Evolutionary conservation across 768 basidiomycete genomes (phyloP), one percentile per base, ranked within the genome.

Genomic region (Lactifluus rugatus): DNA sequence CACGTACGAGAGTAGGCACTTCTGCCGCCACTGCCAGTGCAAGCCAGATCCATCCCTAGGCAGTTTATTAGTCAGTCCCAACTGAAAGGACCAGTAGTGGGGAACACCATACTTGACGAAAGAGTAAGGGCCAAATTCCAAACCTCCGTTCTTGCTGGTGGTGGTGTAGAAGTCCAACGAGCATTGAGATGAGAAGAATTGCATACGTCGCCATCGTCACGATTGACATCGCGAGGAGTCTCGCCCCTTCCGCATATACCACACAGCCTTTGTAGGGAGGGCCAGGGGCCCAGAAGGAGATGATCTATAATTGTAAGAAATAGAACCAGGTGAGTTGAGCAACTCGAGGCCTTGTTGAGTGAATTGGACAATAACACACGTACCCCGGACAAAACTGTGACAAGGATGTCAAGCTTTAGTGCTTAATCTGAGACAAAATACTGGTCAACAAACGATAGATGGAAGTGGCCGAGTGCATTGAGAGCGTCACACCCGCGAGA

Each of bases 11-110:
- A 34, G 52, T 41, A 16, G 57, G 57, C 46, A 53, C 37, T 46
- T 58, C 57, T 10, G 52, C 57, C 2, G 3, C 57, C 17, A 58
- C 51, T 1, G 57, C 57, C 28, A 58, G 11, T 10, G 51, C 57
- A 42, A 58, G 32, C 57, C 57, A 58, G 14, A 34, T 42, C 51
- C 57, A 58, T 26, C 57, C 57, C 57, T 58, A 57, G 19, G 23
- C 5, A 28, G 9, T 32, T 16, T 10, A 21, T 42, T 10, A 6
- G 37, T 53, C 21, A 48, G 37, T 21, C 11, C 17, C 32, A n/a
- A n/a, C n/a, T n/a, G n/a, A 5, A 11, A 19, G 13, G 8, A 17
- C 23, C 16, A 1, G 2, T 25, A 2, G 2, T 5, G 10, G 10
- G 8, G 11, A n/a, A 19, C 7, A 25, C 9, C n/a, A 6, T 58